Evolutionary conservation across 1,284 basidiomycete genomes (phyloP).

Genomic region (Gomphus sp.): DNA sequence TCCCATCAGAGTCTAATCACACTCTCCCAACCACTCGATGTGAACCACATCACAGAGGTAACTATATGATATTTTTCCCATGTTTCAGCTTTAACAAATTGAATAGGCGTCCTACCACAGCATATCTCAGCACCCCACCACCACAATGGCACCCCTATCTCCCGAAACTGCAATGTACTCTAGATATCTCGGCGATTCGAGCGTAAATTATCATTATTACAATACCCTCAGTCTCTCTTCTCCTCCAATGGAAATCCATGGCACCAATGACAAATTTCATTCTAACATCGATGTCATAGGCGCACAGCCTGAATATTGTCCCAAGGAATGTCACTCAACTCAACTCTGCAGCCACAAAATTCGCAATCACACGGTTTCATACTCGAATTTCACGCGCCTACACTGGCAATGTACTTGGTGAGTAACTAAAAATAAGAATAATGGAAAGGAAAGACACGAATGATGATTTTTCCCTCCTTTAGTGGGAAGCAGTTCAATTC

Average conservation of each 20-base stretch:
- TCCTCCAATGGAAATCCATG: neutral
- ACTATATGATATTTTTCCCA: too few species aligned
- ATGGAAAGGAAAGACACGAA: neutral
- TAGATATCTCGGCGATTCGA: neutral
- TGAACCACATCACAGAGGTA: too few species aligned
- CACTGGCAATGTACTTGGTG: neutral
- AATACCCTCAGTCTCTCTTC: neutral
- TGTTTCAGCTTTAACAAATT: too few species aligned
- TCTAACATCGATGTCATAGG: neutral
- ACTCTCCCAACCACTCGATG: too few species aligned
- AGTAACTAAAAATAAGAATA: neutral
- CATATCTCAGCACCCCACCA: neutral
- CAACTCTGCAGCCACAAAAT: neutral
- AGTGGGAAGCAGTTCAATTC: neutral
- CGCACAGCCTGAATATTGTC: neutral
- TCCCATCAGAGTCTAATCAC: too few species aligned
- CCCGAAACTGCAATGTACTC: neutral
- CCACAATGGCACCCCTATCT: neutral
- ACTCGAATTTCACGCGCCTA: neutral
- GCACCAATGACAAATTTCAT: neutral
- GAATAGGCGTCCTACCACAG: neutral
- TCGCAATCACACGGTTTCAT: neutral
- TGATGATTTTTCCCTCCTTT: neutral
- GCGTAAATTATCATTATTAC: neutral
- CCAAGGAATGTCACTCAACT: neutral